Evolutionary conservation across 1,139 yeast genomes (phyloP), one percentile per base, ranked within the genome.

Genomic region (Lodderomyces jiufengensis): DNA sequence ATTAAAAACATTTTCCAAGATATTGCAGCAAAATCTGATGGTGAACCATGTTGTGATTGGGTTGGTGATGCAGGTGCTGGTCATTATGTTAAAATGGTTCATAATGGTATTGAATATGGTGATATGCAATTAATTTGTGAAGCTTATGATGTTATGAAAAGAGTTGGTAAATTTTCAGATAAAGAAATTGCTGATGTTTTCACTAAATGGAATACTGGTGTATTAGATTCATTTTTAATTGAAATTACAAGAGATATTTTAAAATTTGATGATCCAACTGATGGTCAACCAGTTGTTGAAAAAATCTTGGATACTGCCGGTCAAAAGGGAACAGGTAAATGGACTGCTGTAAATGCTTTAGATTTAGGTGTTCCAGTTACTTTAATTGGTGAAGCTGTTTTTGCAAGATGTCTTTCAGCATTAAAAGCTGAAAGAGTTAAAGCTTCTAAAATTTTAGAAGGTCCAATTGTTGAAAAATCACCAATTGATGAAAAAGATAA

Each of bases 11-110:
- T 92, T 58, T 90, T 92, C 88, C 98, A 92, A 75, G 79, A 90
- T 43, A 85, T 92, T 55, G 73, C 97, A 41, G 98, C 98, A 59
- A 87, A 92, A 76, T 67, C 95, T 46, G 97, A 92, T 58, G 97
- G 96, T 55, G 97, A 92, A 72, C 96, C 98, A 61, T 92, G 98
- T 74, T 92, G 98, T 73, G 98, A 92, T 79, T 92, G 98, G 98
- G 97, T 92, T 56, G 98, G 98, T 59, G 95, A 90, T 55, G 95
- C 95, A 42, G 98, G 98, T 67, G 80, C 97, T 37, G 98, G 98
- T 61, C 98, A 92, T 73, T 92, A 84, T 73, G 97, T 92, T 63
- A 92, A 92, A 78, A 92, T 92, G 98, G 97, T 92, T 52, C 98
- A 92, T 79, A 92, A 92, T 66, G 98, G 98, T 84, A 92, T 92